These are phyloP conservation scores for Calonectria multiphialidica DNA, from an alignment of 2,329 filamentous ascomycete species.

Conservation along the genomic window DNA sequence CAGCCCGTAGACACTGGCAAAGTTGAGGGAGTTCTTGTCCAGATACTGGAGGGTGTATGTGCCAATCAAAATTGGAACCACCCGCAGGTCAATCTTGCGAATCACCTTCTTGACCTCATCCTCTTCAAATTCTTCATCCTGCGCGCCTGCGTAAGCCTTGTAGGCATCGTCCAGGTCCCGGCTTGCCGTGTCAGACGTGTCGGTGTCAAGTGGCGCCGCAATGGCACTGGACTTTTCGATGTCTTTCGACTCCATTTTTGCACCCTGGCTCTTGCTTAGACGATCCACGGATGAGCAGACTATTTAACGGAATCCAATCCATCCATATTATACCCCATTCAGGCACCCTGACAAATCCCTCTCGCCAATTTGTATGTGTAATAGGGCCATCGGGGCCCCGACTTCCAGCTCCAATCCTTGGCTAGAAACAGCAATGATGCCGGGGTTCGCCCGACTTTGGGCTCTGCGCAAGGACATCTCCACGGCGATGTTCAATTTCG, in stretches of 20 bases:
- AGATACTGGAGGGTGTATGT: slow-evolving; percentile 19
- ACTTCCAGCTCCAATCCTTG: not conserved
- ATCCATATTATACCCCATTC: not conserved
- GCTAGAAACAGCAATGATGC: not conserved
- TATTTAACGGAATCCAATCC: not conserved
- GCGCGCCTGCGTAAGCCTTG: slow-evolving; percentile 4
- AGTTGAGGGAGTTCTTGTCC: slow-evolving; percentile 20
- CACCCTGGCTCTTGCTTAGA: not conserved
- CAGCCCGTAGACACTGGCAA: slow-evolving; percentile 17
- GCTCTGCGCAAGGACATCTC: not conserved
- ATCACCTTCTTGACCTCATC: slow-evolving; percentile 4
- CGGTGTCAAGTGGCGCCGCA: not conserved
- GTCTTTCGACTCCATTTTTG: not conserved
- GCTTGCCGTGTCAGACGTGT: not conserved
- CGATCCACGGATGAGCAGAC: too few species aligned
- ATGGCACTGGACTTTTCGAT: not conserved
- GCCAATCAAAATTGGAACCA: slow-evolving; percentile 10
- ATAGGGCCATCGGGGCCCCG: not conserved
- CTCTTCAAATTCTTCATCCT: slow-evolving; percentile 2
- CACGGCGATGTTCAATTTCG: not conserved
- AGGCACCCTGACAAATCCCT: not conserved
- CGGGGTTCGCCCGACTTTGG: not conserved
- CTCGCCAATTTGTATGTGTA: not conserved
- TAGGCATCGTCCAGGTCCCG: slow-evolving; percentile 10
- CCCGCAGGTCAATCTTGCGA: slow-evolving; percentile 18